Base-by-base conservation (phyloP, 2,329 filamentous ascomycete genomes). In the Aspergillus costaricaensis region DNA sequence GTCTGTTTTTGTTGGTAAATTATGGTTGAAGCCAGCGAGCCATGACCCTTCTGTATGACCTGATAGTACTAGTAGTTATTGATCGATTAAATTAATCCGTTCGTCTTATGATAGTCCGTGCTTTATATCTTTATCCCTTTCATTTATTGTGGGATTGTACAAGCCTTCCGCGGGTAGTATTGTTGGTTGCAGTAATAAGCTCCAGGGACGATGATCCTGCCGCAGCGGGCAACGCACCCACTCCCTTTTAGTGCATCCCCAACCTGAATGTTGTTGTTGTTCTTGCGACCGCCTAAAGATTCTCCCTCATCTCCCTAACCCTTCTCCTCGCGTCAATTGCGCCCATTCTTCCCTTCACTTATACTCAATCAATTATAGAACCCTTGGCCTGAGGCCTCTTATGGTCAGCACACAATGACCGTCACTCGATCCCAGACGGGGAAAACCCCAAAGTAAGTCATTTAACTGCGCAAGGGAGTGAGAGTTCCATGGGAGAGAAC, bases 381-480 rank as follows among this genome's bases (percentile, higher is more conserved):
- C 32, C 5, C 36, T 44, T 36, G 17, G 10, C 23, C 30, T 43
- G 32, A 56, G 51, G 48, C 50, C n/a, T 65, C 50, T 25, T 57
- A 67, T 67, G 67, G 61, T 62, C 57, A 59, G 54, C 47, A 55
- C 49, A 72, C 61, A 56, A 82, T 81, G 80, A 79, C 76, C 55
- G 65, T 81, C 56, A 83, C 81, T 56, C 80, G 81, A 60, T 83
- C 81, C 47, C 80, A 83, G 71, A 79, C 81, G 65, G 80, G 80
- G 65, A 81, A 80, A 70, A 81, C 80, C 61, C 80, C 81, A 64
- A 81, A 73, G 81, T 83, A 77, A 72, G 77, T 76, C 59, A 55
- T 57, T 67, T 57, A 52, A 61, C 55, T 54, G 38, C 60, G 55
- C 58, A 55, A 55, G 53, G 53, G 53, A 44, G 53, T 32, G 27